A percentile compares a stretch with the other conserved stretches of the same genome.
phyloP scores from a whole-genome alignment of 2,329 filamentous ascomycete genomes.

The Alternaria longipes region DNA sequence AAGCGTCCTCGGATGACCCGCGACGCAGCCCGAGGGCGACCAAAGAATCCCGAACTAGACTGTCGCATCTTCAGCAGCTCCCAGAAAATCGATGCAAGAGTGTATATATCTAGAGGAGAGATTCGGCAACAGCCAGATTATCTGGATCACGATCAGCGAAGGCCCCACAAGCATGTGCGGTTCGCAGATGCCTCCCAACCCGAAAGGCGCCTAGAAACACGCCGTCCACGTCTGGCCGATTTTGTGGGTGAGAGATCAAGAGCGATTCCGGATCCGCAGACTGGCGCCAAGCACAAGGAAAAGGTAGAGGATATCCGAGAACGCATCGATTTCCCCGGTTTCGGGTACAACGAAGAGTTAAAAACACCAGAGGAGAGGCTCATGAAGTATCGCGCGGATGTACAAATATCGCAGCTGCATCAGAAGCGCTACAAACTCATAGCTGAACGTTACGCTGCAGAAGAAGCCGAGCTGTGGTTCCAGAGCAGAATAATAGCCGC shows the following conservation, averaged over 20 bases:
- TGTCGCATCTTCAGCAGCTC: neutral
- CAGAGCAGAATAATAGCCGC: neutral
- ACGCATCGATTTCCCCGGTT: neutral
- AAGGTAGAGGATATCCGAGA: neutral
- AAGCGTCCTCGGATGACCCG: neutral
- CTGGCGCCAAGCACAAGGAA: neutral
- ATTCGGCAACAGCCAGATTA: neutral
- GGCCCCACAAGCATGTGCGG: neutral
- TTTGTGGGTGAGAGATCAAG: neutral
- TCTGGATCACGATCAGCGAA: neutral
- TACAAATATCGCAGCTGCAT: neutral
- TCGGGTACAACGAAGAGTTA: neutral
- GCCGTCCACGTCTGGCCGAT: no score
- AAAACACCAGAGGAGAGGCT: neutral
- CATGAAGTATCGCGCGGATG: neutral
- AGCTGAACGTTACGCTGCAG: neutral
- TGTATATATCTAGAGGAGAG: neutral
- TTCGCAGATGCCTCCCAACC: neutral
- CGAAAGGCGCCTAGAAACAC: neutral
- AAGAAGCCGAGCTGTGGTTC: neutral
- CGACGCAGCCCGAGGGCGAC: neutral
- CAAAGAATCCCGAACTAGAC: neutral
- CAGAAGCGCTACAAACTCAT: no score
- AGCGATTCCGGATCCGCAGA: neutral
- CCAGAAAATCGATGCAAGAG: neutral